Evolutionary conservation across 2,329 filamentous ascomycete genomes (phyloP), one percentile per base, ranked within the genome.

Genomic region (Diaporthe aspalathi): DNA sequence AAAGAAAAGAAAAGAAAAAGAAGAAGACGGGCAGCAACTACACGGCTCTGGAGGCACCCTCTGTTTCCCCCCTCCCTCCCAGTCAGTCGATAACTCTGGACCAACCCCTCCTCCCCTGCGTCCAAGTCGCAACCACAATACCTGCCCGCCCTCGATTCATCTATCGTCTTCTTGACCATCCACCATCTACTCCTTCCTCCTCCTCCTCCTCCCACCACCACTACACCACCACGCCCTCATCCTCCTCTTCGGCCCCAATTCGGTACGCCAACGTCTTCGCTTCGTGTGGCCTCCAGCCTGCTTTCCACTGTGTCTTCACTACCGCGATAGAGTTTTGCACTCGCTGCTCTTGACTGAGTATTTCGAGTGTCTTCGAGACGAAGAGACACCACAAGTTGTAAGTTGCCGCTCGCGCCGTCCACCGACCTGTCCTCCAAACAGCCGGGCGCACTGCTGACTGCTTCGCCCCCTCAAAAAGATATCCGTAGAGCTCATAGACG

Each of bases 401-500:
- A 71, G 72, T n/a, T 24, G 17, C 22, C 9, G 5, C 29, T 16
- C 9, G 14, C 54, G 67, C 67, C 45, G 22, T 11, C 22, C 8
- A 2, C 35, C 5, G 35, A 38, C 6, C 35, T 38, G 27, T 38
- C 35, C 56, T 5, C 43, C 43, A 32, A 38, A 5, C 35, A n/a
- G 9, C 9, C 14, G 38, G 38, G 12, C 27, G 24, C 14, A 27
- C 3, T 32, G n/a, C 72, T 73, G 35, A 73, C 72, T 6, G 45
- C 22, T 49, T 9, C n/a, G n/a, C n/a, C n/a, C 24, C 27, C 17
- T 2, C 5, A 12, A 38, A 27, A 20, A 72, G 67, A 68, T 67
- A 54, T 63, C 70, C 17, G 38, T 74, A 72, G 72, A 74, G 69
- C 47, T 71, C 77, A 79, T 78, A 77, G 76, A 80, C 80, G 81